Base-by-base conservation (phyloP, 2,329 filamentous ascomycete genomes). In the Trichoderma koningii region DNA sequence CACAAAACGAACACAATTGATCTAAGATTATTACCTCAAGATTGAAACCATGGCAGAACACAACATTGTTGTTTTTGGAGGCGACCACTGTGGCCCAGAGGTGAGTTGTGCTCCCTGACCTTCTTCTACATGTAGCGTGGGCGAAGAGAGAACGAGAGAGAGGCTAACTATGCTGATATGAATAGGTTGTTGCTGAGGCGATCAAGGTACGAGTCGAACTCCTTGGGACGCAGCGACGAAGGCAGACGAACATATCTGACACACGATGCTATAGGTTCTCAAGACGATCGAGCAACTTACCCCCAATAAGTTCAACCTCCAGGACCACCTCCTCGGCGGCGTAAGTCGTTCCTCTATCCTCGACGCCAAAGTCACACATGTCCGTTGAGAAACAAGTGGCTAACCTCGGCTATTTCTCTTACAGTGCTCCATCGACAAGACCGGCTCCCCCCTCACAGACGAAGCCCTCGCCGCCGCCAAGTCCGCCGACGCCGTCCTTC, bases 321-420 rank as follows among this genome's bases (percentile, higher is more conserved):
- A 97, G 75, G 87, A 97, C 64, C 92, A 97, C 76, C 84, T 96
- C 65, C 86, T 99, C 66, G 93, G 95, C 73, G 94, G 95, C 73
- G 94, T 96, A 86, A 82, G 91, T 68, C 38, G 26, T 47, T 9
- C 21, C 10, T 17, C 19, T 7, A 6, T 44, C 17, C 41, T 7
- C 41, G 7, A 45, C 17, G 42, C 15, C 42, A 19, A 4, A 2
- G 3, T 45, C 17, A 45, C 42, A 44, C 42, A 19, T 10, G 42
- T n/a, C 42, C 7, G 21, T 7, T 5, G 42, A 44, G 15, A 44
- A n/a, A n/a, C 42, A 44, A 3, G 42, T 19, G 7, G 55, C 44
- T 59, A 38, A 59, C 26, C 3, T 19, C 34, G 30, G 28, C n/a
- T 7, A 0, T 38, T 38, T 52, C 26, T 9, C 19, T 7, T 5